These are phyloP conservation scores for Metschnikowia kunwiensis DNA, from an alignment of 805 yeast genomes.

Conservation along the genomic window DNA sequence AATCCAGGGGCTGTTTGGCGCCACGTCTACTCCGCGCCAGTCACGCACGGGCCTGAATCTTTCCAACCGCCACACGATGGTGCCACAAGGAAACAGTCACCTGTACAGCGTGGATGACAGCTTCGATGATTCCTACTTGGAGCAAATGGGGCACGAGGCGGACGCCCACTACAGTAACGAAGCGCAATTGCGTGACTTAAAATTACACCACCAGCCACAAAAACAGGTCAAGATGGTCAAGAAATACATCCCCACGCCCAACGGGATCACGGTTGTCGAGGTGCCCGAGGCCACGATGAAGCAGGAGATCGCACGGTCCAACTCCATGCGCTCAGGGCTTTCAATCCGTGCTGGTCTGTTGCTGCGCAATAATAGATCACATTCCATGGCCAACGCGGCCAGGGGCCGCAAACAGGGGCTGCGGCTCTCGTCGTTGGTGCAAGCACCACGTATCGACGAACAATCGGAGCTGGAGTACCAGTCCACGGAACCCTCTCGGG, in stretches of 20 bases:
- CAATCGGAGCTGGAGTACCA: constrained; percentile 19
- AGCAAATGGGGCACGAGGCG: constrained; percentile 23
- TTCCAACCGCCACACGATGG: constrained; percentile 11
- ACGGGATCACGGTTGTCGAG: constrained; percentile 66
- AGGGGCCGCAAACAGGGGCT: constrained; percentile 7
- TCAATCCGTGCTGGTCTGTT: constrained; percentile 24
- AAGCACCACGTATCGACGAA: constrained; percentile 17
- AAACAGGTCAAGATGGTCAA: constrained; percentile 47
- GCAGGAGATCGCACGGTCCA: constrained; percentile 38
- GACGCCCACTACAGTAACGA: constrained; percentile 29
- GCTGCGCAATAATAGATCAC: constrained; percentile 17
- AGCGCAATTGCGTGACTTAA: constrained; percentile 34
- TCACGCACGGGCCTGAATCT: constrained; percentile 10
- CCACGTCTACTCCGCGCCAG: constrained; percentile 10
- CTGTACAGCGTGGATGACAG: constrained; percentile 28
- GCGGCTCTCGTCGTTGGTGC: constrained; percentile 17
- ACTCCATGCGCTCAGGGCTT: constrained; percentile 36
- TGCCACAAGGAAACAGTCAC: not conserved
- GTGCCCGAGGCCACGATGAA: constrained; percentile 52
- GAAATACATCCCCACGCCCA: constrained; percentile 70
- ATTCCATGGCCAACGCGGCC: constrained; percentile 22
- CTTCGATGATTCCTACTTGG: constrained; percentile 31
- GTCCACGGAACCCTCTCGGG: not conserved
- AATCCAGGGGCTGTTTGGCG: constrained; percentile 7
- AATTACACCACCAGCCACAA: constrained; percentile 23